phyloP scores from a whole-genome alignment of 106 monocot species.

The Acanthochlamys bracteata region DNA sequence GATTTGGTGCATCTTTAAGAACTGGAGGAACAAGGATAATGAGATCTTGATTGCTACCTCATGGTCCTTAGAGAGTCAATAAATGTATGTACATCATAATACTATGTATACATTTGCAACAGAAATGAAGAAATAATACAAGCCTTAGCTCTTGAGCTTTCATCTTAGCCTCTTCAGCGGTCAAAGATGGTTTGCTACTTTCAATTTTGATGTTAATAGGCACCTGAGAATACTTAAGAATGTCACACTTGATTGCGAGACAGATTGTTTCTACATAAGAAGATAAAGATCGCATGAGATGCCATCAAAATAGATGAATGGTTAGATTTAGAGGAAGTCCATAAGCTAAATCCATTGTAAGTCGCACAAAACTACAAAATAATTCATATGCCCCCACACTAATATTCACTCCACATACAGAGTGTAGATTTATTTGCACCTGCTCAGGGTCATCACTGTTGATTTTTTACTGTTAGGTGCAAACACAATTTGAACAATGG shows the following conservation, averaged over 20 bases:
- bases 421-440: no score
- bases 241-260: neutral
- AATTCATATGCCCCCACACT: neutral
- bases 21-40: neutral
- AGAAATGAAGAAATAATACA: conserved; percentile 1
- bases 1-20: neutral
- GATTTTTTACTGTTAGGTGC: no score
- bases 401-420: no score
- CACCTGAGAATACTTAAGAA: conserved; percentile 36
- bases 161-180: conserved; percentile 72
- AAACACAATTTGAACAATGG: no score
- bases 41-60: no score
- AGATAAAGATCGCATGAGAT: neutral
- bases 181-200: conserved; percentile 48
- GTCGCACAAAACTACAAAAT: neutral
- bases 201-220: conserved; percentile 35
- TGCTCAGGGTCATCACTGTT: no score
- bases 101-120: neutral
- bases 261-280: neutral
- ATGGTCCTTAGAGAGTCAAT: no score
- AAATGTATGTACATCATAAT: neutral
- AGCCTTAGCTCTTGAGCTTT: conserved; percentile 91
- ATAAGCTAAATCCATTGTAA: neutral
- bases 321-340: neutral
- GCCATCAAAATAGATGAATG: neutral